Evolutionary conservation across 345 rosid species (phyloP), one percentile per base, ranked within the genome.

Genomic region (Erucastrum elatum): DNA sequence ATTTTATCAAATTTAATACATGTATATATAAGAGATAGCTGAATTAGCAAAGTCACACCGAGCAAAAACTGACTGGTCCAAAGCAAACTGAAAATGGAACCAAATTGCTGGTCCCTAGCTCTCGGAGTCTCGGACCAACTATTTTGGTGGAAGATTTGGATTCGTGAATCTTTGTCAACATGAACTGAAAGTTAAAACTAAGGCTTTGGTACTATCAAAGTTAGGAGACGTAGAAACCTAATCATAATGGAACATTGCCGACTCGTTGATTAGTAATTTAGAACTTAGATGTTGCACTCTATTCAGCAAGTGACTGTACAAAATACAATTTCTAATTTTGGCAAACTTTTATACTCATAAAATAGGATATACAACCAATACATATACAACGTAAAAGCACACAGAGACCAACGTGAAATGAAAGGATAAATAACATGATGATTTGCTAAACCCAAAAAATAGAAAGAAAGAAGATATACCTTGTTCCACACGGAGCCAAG

Each of bases 401-500:
- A 13, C 2, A 25, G 7, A 34, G 68, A 34, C 21, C 29, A 34
- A 34, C 27, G 26, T 66, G 55, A 21, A 21, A 39, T 10, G 5
- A 41, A 72, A 15, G 37, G 25, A 29, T 27, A 27, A 3, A 25
- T 3, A 65, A 75, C 66, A 55, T 68, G 8, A 21, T 30, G 21
- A 63, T 33, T 30, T 35, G 30, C 70, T 35, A 26, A 53, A 34
- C 13, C 3, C 41, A 15, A 59, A 74, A 49, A 65, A 30, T 6
- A n/a, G 7, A 30, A 33, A 60, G 58, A 55, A 58, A 30, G 39
- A 66, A 58, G 62, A 4, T 44, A 3, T 34, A 65, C 12, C 81
- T 64, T 77, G 60, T 77, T 55, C 66, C 35, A 70, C 35, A 77
- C 66, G 72, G 51, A 64, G 35, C 34, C 66, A 77, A 77, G 26